Evolutionary conservation across 225 moss, liverwort and hornwort genomes (phyloP).

Genomic region (Marchantia polymorpha): DNA sequence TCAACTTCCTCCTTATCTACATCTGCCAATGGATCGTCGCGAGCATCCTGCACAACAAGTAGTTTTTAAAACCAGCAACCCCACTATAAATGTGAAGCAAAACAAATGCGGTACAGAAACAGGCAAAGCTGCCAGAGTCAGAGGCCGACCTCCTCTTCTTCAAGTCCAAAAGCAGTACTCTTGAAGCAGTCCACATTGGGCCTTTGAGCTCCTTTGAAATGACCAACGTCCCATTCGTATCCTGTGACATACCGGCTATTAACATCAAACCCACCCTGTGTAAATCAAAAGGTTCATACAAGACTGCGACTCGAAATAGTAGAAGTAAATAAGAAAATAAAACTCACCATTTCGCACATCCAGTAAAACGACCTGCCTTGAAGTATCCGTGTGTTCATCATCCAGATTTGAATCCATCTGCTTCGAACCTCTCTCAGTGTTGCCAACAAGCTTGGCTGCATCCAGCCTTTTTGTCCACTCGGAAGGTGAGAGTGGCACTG

Average conservation of each 20-base stretch:
- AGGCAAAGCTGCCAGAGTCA: neutral
- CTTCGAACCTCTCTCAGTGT: neutral
- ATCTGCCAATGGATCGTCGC: slow-evolving; percentile 73
- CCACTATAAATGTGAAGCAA: too few species aligned
- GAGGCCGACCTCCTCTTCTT: slow-evolving; percentile 40
- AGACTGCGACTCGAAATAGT: neutral
- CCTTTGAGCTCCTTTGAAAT: slow-evolving; percentile 83
- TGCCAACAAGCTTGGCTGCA: slow-evolving; percentile 24
- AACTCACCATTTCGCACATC: slow-evolving; percentile 92
- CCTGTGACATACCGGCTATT: slow-evolving; percentile 45
- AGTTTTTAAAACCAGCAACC: neutral
- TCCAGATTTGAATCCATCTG: slow-evolving; percentile 1
- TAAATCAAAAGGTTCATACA: neutral
- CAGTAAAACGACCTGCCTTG: slow-evolving; percentile 65
- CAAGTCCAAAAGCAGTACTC: slow-evolving; percentile 80
- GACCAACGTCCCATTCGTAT: slow-evolving; percentile 98
- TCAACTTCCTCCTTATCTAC: slow-evolving; percentile 82
- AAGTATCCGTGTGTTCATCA: neutral
- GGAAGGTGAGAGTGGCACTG: slow-evolving; percentile 69
- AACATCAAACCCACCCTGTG: slow-evolving; percentile 18
- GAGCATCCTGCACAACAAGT: slow-evolving; percentile 44
- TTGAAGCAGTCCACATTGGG: slow-evolving; percentile 97
- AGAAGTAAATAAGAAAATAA: neutral
- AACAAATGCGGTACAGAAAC: neutral
- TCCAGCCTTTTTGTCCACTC: slow-evolving; percentile 83